Evolutionary conservation across 306 rosid genomes (phyloP).

Genomic region (Rosa chinensis): DNA sequence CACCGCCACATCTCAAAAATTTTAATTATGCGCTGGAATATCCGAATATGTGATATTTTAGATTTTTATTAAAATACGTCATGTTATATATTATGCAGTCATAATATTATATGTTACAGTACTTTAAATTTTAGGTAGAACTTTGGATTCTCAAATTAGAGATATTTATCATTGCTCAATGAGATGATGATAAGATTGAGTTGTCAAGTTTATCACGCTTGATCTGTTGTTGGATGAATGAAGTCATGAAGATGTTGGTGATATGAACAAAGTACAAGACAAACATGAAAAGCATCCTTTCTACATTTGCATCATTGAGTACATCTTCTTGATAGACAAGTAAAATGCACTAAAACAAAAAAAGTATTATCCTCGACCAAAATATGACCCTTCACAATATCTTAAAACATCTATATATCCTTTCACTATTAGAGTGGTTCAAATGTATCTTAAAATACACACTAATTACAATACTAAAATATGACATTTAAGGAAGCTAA

Average conservation of each 20-base stretch:
- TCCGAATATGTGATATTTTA: background rate
- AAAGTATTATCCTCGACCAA: background rate
- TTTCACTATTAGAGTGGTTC: background rate
- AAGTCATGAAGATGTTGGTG: background rate
- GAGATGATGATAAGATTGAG: background rate
- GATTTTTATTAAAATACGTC: no score
- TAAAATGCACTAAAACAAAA: background rate
- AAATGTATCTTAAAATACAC: background rate
- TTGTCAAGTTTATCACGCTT: constrained; percentile 11
- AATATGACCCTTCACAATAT: constrained; percentile 1
- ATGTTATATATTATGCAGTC: background rate
- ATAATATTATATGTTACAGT: background rate
- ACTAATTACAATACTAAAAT: background rate
- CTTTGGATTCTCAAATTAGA: background rate
- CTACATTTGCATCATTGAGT: constrained; percentile 6
- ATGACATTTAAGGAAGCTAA: background rate
- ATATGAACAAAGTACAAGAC: constrained; percentile 9
- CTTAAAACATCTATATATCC: background rate
- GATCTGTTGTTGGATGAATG: background rate
- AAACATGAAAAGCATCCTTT: background rate
- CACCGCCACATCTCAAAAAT: constrained; percentile 17
- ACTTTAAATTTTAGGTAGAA: background rate
- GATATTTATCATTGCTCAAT: background rate
- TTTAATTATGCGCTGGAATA: background rate
- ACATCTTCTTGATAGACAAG: background rate